Percentiles rank a stretch among this genome's conserved stretches.
Conservation (phyloP, 2,329 filamentous ascomycete species). For the Blumeriella jaapii region DNA sequence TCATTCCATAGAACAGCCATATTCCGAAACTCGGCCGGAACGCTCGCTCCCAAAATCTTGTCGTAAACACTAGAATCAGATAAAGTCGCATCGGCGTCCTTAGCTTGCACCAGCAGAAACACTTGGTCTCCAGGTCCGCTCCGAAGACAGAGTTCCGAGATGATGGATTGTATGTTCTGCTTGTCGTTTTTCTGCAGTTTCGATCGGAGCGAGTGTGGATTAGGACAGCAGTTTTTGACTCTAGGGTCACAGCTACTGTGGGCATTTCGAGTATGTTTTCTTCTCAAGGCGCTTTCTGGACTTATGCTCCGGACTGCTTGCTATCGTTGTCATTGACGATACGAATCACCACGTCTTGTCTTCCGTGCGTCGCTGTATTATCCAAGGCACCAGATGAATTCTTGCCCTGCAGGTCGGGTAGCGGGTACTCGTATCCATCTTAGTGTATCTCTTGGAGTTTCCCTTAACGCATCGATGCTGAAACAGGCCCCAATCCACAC, state of each 20-base stretch:
- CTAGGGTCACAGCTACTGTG: constrained; percentile 1
- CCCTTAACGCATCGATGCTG: constrained; percentile 53
- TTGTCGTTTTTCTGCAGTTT: constrained; percentile 67
- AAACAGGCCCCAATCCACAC: constrained; percentile 58
- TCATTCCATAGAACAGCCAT: constrained; percentile 69
- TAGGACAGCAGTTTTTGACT: constrained; percentile 56
- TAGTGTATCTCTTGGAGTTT: constrained; percentile 52
- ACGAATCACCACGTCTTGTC: constrained; percentile 2
- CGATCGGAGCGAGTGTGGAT: constrained; percentile 68
- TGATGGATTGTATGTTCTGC: constrained; percentile 65
- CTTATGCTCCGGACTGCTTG: neutral
- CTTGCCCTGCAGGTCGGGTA: neutral
- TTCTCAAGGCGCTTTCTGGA: neutral
- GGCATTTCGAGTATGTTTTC: constrained; percentile 6
- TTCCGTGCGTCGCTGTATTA: constrained; percentile 2
- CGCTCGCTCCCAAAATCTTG: constrained; percentile 45
- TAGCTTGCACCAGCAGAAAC: constrained; percentile 69
- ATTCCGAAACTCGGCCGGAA: constrained; percentile 58
- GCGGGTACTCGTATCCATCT: constrained; percentile 1
- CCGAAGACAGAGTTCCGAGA: constrained; percentile 64
- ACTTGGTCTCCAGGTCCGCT: constrained; percentile 75
- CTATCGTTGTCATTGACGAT: neutral
- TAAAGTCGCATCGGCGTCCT: constrained; percentile 48
- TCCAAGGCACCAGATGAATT: constrained; percentile 1
- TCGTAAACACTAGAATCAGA: constrained; percentile 47